Evolutionary conservation across 108 stramenopile species (phyloP), one percentile per base, ranked within the genome.

Genomic region (Aurantiochytrium sp.): DNA sequence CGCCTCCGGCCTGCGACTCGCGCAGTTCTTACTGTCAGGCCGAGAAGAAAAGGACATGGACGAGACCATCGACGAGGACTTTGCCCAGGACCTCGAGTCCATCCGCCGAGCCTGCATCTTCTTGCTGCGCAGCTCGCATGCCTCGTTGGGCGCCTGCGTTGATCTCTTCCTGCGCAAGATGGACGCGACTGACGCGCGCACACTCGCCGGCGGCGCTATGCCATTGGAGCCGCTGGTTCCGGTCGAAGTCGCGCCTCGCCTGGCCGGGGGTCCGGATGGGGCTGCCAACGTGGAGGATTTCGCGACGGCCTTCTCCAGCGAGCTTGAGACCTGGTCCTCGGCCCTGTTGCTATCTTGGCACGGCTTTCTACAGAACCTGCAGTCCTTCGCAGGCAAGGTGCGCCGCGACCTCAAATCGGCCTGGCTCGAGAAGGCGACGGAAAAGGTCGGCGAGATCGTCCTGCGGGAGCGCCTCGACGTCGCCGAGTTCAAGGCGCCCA

Each of bases 361-460:
- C 2, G 45, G 42, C 0, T 48, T 81, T 48, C 45, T 81, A 24
- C 73, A 81, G 2, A 48, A 48, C 45, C 39, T 48, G 45, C 73
- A 48, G 42, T n/a, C 39, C 1, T 48, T n/a, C 30, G 17, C 73
- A 12, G 45, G 73, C 39, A 81, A 81, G 39, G 45, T 81, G 45
- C 39, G 39, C 42, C 42, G 45, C 17, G 73, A 81, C 39, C 73
- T 81, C 27, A 81, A 81, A 24, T 17, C 15, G 6, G 73, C 39
- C 8, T 81, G 73, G 73, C n/a, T 81, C 8, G 42, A 48, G 8
- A 81, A 81, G 73, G 73, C 73, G 21, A 81, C 73, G 30, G 73
- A 81, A 37, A 81, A 81, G 24, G 73, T 81, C 6, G 73, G 73
- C 12, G 73, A 81, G 45, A 48, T 24, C 12, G 45, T 81, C 73